Percentiles rank a stretch among this genome's conserved stretches.
These are phyloP conservation scores for Auxenochlorella pyrenoidosa DNA, from an alignment of 139 green algal species.

Conservation along the genomic window DNA sequence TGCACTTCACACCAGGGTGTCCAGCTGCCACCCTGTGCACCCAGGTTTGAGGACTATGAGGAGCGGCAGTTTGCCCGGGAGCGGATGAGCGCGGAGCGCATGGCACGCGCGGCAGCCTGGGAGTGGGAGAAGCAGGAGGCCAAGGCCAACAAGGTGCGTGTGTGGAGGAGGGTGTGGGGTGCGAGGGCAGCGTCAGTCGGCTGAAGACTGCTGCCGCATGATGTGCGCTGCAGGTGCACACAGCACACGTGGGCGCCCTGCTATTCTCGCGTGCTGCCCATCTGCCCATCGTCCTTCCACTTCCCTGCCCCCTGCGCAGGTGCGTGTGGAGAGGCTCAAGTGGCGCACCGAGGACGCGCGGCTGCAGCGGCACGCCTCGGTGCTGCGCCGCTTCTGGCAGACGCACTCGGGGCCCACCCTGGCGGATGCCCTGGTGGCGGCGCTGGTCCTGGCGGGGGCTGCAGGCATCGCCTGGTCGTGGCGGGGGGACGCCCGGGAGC, in stretches of 20 bases:
- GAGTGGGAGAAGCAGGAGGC: conserved; percentile 61
- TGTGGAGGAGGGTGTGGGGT: no score
- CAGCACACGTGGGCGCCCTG: no score
- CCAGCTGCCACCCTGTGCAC: not conserved
- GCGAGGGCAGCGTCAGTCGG: not conserved
- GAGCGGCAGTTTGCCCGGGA: conserved; percentile 33
- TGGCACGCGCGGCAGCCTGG: conserved; percentile 47
- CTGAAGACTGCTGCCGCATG: not conserved
- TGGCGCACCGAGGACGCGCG: conserved; percentile 39
- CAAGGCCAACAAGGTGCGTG: conserved; percentile 40
- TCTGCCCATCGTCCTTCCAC: no score
- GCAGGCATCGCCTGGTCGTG: conserved; percentile 11
- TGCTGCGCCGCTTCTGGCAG: conserved; percentile 58
- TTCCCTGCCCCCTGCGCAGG: conserved; percentile 35
- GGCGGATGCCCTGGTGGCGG: not conserved
- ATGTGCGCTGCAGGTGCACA: no score
- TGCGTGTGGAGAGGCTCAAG: conserved; percentile 37
- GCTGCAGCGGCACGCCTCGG: conserved; percentile 46
- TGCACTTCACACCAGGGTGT: not conserved
- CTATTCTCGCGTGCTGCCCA: no score
- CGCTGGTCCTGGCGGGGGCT: not conserved
- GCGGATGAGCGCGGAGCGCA: conserved; percentile 27
- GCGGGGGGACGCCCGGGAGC: not conserved
- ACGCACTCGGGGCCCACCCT: conserved; percentile 11
- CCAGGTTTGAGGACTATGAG: conserved; percentile 41